Evolutionary conservation across 768 basidiomycete species (phyloP).

Genomic region (Tricholoma terreum): DNA sequence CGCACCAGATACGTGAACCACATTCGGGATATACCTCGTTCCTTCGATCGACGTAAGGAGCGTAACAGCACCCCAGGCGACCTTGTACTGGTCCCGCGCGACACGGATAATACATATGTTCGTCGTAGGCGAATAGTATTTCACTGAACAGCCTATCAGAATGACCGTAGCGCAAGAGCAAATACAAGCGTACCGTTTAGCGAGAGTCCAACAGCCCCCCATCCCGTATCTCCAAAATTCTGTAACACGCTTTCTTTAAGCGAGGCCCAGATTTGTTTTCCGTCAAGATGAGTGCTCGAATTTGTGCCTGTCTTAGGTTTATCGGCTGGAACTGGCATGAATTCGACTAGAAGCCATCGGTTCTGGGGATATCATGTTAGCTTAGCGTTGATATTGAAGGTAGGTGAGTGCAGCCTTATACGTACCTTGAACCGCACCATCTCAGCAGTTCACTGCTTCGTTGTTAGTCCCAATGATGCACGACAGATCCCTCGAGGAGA

Average conservation of each 20-base stretch:
- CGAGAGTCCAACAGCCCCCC: conserved; percentile 75
- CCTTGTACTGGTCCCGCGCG: conserved; percentile 73
- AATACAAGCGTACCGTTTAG: conserved; percentile 61
- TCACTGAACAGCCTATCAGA: conserved; percentile 50
- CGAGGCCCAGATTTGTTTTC: conserved; percentile 66
- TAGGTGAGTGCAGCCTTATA: too few relatives aligned
- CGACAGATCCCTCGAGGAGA: too few relatives aligned
- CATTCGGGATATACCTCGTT: conserved; percentile 61
- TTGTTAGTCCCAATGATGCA: too few relatives aligned
- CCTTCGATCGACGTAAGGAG: conserved; percentile 64
- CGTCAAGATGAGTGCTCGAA: conserved; percentile 36
- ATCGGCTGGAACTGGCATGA: conserved; percentile 48
- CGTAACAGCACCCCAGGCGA: conserved; percentile 79
- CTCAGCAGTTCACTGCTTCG: too few relatives aligned
- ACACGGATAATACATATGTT: conserved; percentile 85
- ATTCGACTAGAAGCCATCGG: conserved; percentile 86
- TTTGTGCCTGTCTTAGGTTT: conserved; percentile 11
- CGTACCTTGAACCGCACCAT: conserved; percentile 25
- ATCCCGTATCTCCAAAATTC: conserved; percentile 84
- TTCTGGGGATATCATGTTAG: conserved; percentile 47
- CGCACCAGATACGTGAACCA: conserved; percentile 79
- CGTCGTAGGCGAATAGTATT: conserved; percentile 84
- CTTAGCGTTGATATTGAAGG: background rate
- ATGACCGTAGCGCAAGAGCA: background rate
- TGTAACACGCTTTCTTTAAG: conserved; percentile 64